Base-by-base conservation (phyloP, 139 green algal species). In the Chlorella sorokiniana region DNA sequence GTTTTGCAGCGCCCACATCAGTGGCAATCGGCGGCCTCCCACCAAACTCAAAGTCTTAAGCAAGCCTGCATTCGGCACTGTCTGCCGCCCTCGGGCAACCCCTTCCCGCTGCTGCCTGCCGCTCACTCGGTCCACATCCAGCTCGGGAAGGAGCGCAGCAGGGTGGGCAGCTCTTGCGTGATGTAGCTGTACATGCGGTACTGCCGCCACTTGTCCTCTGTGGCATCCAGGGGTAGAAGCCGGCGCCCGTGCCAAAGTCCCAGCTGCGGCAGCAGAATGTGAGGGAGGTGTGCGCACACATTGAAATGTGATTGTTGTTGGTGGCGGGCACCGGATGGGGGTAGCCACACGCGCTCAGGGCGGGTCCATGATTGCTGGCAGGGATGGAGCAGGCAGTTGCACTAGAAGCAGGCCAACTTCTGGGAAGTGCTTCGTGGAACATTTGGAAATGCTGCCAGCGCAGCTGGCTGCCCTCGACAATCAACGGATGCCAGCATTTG, bases 121-220 rank as follows among this genome's bases (percentile, higher is more conserved):
- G 0, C 73, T 52, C 73, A 82, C 52, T 2, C 62, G 42, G 31
- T 52, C 74, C 22, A 81, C 33, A 42, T 86, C 76, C 29, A 86
- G 48, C 64, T 87, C 38, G 62, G 75, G 42, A 29, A 76, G n/a
- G 20, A 40, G 10, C 68, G 35, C 25, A 96, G 54, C 31, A 91
- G 42, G 25, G 56, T 41, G 18, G 90, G 92, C 33, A 97, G 86
- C 84, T 98, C 96, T 78, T 94, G 69, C 3, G 86, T 89, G 22
- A 98, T 86, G 83, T 97, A 98, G 69, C 96, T 92, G 76, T 98
- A 98, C 97, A 99, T 99, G 71, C 91, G 91, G 82, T 91, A 99
- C 42, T 94, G 81, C 82, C 89, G 89, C 94, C 93, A 97, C 87
- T 77, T 81, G 45, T 67, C 74, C 45, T 90, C 74, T 0, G 90